Conservation (phyloP, 1,284 basidiomycete genomes). For the Melampsora occidentalis region DNA sequence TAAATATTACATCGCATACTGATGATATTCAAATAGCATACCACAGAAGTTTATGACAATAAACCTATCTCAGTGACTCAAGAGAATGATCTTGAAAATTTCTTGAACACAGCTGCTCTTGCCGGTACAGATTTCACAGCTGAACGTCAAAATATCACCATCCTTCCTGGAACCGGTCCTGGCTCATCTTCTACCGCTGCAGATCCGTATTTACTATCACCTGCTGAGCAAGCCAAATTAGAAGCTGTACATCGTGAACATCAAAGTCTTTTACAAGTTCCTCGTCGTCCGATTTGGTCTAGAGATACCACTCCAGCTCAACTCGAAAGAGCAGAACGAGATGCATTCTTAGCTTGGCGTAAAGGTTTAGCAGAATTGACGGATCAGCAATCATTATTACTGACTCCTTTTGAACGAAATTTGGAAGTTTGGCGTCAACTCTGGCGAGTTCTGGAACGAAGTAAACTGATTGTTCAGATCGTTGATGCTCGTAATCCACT, state of each 20-base stretch:
- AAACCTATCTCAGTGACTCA: constrained; percentile 90
- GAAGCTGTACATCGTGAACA: constrained; percentile 71
- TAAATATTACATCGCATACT: neutral
- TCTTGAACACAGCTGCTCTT: constrained; percentile 88
- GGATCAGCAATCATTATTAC: constrained; percentile 69
- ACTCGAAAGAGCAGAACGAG: constrained; percentile 80
- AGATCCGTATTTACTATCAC: constrained; percentile 83
- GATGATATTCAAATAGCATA: constrained; percentile 61
- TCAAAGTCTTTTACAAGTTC: constrained; percentile 71
- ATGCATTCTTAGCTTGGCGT: constrained; percentile 85
- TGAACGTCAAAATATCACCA: constrained; percentile 89
- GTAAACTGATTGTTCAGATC: constrained; percentile 89
- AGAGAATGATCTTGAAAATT: constrained; percentile 92
- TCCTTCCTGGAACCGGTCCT: constrained; percentile 65
- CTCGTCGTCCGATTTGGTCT: constrained; percentile 77
- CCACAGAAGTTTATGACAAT: constrained; percentile 67
- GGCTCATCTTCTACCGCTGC: constrained; percentile 49
- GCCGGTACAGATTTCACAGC: constrained; percentile 95
- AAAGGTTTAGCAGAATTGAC: constrained; percentile 80
- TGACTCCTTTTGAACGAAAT: constrained; percentile 94
- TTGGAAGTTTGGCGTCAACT: constrained; percentile 94
- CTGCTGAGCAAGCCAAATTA: constrained; percentile 75
- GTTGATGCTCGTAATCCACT: constrained; percentile 92
- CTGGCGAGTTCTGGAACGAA: constrained; percentile 90
- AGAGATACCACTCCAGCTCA: constrained; percentile 70